A percentile compares a stretch with the other conserved stretches of the same genome.
Conservation (phyloP, 129 eudicot species). For the Silybum marianum region DNA sequence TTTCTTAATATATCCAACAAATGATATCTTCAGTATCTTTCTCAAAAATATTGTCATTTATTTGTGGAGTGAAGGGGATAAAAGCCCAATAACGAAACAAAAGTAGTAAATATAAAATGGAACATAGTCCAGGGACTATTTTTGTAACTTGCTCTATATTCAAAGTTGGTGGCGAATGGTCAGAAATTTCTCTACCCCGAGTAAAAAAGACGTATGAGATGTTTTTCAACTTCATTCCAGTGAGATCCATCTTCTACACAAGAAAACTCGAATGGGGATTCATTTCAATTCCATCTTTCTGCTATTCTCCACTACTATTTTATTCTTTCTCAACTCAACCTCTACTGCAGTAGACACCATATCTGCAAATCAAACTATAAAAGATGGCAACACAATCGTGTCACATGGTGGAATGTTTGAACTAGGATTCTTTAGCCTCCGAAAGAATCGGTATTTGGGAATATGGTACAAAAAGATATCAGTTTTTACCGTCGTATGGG, state of each 20-base stretch:
- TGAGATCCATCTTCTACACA: neutral
- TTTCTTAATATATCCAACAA: neutral
- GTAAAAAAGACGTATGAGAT: neutral
- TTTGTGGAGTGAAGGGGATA: neutral
- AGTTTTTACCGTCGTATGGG: conserved; percentile 25
- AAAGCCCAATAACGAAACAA: too few relatives aligned
- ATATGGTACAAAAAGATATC: conserved; percentile 32
- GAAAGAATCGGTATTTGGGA: conserved; percentile 28
- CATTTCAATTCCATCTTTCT: neutral
- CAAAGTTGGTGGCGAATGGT: neutral
- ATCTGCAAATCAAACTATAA: conserved; percentile 6
- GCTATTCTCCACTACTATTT: neutral
- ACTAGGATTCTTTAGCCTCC: conserved; percentile 35
- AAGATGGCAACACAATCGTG: conserved; percentile 18
- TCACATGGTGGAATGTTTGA: conserved; percentile 25
- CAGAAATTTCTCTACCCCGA: neutral
- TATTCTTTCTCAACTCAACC: neutral
- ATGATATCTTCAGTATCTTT: neutral
- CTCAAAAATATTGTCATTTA: neutral
- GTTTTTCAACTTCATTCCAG: neutral
- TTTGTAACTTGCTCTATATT: neutral
- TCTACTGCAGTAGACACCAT: conserved; percentile 27
- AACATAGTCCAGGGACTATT: too few relatives aligned
- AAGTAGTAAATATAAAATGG: too few relatives aligned
- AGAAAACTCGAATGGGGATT: neutral